Evolutionary conservation across 306 rosid species (phyloP).

Genomic region (Benincasa hispida): DNA sequence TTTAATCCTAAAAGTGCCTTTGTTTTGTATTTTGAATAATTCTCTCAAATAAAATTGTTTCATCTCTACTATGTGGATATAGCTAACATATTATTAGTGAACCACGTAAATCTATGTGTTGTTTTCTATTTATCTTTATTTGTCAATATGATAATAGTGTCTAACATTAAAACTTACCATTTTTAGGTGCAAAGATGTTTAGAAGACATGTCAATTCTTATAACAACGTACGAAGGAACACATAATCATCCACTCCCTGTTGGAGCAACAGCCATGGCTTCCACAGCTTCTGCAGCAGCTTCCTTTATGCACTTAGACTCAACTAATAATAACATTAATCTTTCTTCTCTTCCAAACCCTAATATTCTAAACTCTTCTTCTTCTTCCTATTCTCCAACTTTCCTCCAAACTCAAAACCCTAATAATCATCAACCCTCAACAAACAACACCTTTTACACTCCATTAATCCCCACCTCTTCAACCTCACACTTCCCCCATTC

Average conservation of each 20-base stretch:
- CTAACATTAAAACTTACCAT: too few relatives aligned
- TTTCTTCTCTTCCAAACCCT: constrained; percentile 3
- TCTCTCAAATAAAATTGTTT: too few relatives aligned
- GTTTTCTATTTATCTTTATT: too few relatives aligned
- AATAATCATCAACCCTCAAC: neutral
- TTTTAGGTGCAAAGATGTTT: constrained; percentile 76
- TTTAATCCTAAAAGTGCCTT: too few relatives aligned
- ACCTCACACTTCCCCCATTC: neutral
- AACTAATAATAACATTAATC: constrained; percentile 1
- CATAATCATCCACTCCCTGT: constrained; percentile 95
- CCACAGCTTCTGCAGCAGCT: constrained; percentile 51
- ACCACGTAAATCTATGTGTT: too few relatives aligned
- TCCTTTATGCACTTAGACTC: constrained; percentile 63
- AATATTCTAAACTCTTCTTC: constrained; percentile 17
- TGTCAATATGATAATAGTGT: too few relatives aligned
- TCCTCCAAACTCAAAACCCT: constrained; percentile 9
- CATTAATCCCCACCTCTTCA: neutral
- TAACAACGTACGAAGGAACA: constrained; percentile 93
- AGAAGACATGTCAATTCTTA: constrained; percentile 90
- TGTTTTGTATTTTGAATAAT: too few relatives aligned
- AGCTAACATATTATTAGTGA: too few relatives aligned
- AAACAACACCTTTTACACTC: neutral
- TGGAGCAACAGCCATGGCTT: constrained; percentile 92
- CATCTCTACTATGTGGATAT: too few relatives aligned
- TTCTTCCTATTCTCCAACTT: constrained; percentile 2